phyloP scores from a whole-genome alignment of 164 flowering plant species.

The Stephania japonica region DNA sequence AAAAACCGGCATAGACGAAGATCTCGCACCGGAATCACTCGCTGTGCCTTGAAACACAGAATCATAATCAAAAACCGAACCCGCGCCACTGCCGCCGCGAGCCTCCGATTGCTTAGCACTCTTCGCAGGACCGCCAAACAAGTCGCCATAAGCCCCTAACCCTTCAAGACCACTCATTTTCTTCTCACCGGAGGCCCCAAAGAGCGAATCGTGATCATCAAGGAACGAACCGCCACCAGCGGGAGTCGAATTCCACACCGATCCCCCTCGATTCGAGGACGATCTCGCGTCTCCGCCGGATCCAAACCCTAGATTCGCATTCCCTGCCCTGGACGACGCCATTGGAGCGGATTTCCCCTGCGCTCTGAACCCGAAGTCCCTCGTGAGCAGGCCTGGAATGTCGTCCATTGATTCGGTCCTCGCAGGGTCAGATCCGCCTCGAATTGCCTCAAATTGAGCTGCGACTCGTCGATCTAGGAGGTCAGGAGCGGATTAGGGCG shows the following conservation, averaged over 20 bases:
- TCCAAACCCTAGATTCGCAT: constrained; percentile 23
- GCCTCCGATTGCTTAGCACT: constrained; percentile 11
- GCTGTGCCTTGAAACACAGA: constrained; percentile 36
- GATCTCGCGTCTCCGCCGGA: constrained; percentile 23
- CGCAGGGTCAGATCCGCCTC: not conserved
- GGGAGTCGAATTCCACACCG: constrained; percentile 23
- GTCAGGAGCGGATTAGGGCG: not conserved
- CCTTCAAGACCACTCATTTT: constrained; percentile 16
- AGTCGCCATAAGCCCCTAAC: constrained; percentile 28
- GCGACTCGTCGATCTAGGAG: not conserved
- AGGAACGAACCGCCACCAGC: constrained; percentile 16
- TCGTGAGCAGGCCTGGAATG: constrained; percentile 44
- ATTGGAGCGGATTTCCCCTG: constrained; percentile 71
- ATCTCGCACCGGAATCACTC: constrained; percentile 15
- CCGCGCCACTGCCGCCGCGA: not conserved
- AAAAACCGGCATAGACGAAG: constrained; percentile 36
- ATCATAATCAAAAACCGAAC: constrained; percentile 36
- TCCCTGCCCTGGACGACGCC: constrained; percentile 35
- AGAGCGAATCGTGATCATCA: constrained; percentile 35
- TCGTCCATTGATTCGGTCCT: constrained; percentile 38
- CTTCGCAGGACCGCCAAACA: constrained; percentile 46
- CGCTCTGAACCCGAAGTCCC: constrained; percentile 58
- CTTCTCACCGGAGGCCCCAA: constrained; percentile 17
- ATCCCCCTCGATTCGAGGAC: constrained; percentile 13
- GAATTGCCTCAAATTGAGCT: not conserved